Conservation (phyloP, 1,284 basidiomycete species). For the Moniliophthora roreri region DNA sequence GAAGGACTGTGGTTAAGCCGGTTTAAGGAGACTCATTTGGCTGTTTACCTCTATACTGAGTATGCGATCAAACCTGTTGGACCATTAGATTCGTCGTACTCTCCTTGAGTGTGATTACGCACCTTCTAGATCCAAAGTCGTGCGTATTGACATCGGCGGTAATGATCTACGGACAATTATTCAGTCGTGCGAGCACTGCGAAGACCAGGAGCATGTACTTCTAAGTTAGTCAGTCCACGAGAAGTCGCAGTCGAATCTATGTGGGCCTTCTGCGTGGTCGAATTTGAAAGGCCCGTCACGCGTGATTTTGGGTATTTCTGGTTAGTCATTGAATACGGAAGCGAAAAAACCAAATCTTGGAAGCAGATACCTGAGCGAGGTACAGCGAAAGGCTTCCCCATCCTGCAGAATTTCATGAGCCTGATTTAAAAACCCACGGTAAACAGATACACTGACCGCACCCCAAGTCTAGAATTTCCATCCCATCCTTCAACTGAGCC, state of each 20-base stretch:
- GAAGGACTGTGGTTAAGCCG: background rate
- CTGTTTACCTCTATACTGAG: constrained; percentile 63
- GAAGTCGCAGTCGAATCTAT: constrained; percentile 59
- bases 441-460: constrained; percentile 47
- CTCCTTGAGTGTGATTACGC: constrained; percentile 18
- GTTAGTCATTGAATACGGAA: background rate
- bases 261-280: constrained; percentile 66
- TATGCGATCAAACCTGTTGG: constrained; percentile 67
- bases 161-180: constrained; percentile 45
- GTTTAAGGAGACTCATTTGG: background rate
- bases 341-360: background rate
- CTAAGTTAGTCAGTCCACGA: constrained; percentile 58
- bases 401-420: constrained; percentile 31
- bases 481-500: constrained; percentile 63
- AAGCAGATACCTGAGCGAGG: constrained; percentile 54
- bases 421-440: background rate
- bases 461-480: constrained; percentile 71
- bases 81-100: background rate
- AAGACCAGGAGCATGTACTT: constrained; percentile 30
- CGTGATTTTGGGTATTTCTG: constrained; percentile 71
- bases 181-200: background rate
- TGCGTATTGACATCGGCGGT: constrained; percentile 74
- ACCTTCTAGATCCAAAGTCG: constrained; percentile 58
- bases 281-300: constrained; percentile 72
- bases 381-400: constrained; percentile 77